Percentiles rank a stretch among this genome's conserved stretches.
Conservation (phyloP, 768 basidiomycete species). For the Leucogyrophana mollusca region DNA sequence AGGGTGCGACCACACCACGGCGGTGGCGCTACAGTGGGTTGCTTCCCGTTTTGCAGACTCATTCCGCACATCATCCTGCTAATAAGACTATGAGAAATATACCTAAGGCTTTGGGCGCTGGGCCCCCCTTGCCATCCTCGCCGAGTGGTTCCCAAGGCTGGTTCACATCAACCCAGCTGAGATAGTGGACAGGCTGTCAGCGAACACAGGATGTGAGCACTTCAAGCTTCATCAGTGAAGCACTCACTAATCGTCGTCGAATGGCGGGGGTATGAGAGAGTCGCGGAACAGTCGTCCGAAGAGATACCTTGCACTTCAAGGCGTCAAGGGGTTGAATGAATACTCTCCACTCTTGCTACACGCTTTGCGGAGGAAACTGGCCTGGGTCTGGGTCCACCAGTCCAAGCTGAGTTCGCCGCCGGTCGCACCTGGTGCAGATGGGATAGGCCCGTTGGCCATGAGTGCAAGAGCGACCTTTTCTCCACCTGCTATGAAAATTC, state of each 20-base stretch:
- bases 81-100: no score
- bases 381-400: conserved; percentile 21
- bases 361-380: conserved; percentile 21
- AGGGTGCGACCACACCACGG: no score
- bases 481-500: conserved; percentile 15
- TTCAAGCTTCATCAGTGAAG: no score
- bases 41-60: no score
- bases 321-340: conserved; percentile 23
- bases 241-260: conserved; percentile 16
- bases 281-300: conserved; percentile 9
- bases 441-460: conserved; percentile 11
- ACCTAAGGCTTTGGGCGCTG: no score
- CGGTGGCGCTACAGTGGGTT: no score
- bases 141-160: conserved; percentile 23
- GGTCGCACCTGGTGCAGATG: conserved; percentile 3
- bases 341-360: conserved; percentile 19
- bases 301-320: conserved; percentile 14
- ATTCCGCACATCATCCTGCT: no score
- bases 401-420: conserved; percentile 10
- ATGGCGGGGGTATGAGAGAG: conserved; percentile 1
- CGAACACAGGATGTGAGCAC: no score
- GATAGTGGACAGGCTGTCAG: not conserved
- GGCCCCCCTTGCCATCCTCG: conserved; percentile 22
- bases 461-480: conserved; percentile 24
- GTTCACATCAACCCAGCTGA: conserved; percentile 19